Conservation (phyloP, 2,329 filamentous ascomycete genomes). For the Sporothrix brunneoviolacea region DNA sequence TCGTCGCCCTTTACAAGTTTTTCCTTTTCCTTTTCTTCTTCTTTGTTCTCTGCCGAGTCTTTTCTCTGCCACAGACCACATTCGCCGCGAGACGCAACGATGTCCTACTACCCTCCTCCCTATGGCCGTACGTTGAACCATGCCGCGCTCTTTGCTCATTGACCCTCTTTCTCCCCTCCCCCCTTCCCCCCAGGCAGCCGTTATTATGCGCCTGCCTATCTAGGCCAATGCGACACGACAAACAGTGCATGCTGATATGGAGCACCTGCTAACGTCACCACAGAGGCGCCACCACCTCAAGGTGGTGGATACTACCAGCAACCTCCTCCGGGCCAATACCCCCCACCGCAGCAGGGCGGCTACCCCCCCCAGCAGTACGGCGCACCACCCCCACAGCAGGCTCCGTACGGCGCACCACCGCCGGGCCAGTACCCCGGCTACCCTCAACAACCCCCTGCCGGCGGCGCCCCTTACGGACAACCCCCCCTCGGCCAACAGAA, state of each 20-base stretch:
- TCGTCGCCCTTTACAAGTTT: background rate
- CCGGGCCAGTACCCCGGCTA: constrained; percentile 9
- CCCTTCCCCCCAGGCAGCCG: background rate
- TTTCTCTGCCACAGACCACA: background rate
- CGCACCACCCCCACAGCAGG: constrained; percentile 20
- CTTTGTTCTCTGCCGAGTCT: background rate
- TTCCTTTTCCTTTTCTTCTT: background rate
- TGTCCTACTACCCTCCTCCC: constrained; percentile 32
- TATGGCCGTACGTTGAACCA: constrained; percentile 28
- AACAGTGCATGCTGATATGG: no score
- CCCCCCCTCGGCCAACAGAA: constrained; percentile 21
- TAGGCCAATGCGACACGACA: no score
- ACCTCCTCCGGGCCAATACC: constrained; percentile 17
- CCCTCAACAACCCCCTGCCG: background rate
- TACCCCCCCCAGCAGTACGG: constrained; percentile 27
- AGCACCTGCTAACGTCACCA: background rate
- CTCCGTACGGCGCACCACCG: constrained; percentile 25
- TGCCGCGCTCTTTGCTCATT: background rate
- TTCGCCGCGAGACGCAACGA: constrained; percentile 20
- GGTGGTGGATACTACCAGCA: constrained; percentile 16
- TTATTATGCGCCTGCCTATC: background rate
- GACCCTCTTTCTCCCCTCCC: background rate
- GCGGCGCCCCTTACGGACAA: constrained; percentile 15
- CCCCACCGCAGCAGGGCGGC: constrained; percentile 24
- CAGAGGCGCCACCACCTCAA: background rate